phyloP scores from a whole-genome alignment of 148 eudicot species.

The Rhododendron kiyosumense region DNA sequence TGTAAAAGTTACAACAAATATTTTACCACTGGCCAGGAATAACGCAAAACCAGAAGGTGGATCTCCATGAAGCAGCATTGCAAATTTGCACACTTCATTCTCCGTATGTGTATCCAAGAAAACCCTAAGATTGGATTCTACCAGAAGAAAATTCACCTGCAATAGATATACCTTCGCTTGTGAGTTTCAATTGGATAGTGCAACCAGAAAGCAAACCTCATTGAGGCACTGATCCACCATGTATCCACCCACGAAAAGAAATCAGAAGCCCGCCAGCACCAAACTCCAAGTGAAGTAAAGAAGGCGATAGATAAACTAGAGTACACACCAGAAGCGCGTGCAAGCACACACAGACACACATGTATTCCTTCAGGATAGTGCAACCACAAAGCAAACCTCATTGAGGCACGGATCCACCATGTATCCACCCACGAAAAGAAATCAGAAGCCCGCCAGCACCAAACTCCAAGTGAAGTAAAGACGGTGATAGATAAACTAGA shows the following conservation, averaged over 20 bases:
- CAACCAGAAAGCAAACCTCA: background rate
- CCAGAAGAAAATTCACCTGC: background rate
- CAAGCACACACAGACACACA: background rate
- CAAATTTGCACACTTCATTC: background rate
- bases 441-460: background rate
- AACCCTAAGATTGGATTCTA: background rate
- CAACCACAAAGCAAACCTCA: background rate
- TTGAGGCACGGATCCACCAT: background rate
- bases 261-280: background rate
- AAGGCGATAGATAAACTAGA: background rate
- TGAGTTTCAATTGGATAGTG: background rate
- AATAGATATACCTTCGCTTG: background rate
- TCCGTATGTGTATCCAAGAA: background rate
- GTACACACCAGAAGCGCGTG: background rate
- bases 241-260: background rate
- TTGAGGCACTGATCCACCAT: background rate
- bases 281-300: background rate
- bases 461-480: background rate
- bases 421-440: background rate
- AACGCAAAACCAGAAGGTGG: background rate
- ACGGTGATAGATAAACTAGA: background rate
- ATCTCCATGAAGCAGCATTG: background rate
- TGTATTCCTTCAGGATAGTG: background rate
- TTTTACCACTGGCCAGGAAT: background rate
- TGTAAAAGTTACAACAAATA: background rate